Evolutionary conservation across 1,284 basidiomycete species (phyloP), one percentile per base, ranked within the genome.

Genomic region (Tetrapyrgos nigripes): DNA sequence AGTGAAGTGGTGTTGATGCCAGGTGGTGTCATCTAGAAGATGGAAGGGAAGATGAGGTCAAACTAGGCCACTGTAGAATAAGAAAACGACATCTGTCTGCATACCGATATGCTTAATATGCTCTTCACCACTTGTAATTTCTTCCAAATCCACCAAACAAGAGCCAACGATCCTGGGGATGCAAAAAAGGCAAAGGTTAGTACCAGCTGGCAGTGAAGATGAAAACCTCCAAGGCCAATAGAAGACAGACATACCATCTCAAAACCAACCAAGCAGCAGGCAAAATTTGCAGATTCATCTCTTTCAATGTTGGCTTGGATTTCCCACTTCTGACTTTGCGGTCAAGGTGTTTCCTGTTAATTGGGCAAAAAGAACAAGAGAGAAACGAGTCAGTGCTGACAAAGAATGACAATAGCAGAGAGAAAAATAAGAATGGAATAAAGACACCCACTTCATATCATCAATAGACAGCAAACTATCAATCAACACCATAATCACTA

Each of bases 151-250:
- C 1, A 86, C 84, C 0, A 85, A 87, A 66, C 85, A 88, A 14
- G 87, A 89, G 0, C 83, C 86, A 28, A 88, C 79, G 72, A 82
- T 83, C 85, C 85, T 86, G n/a, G n/a, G n/a, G n/a, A n/a, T n/a
- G n/a, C n/a, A n/a, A 58, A 2, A 46, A 31, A 27, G 40, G 8
- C 33, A 9, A 40, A 56, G 29, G 40, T 5, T 14, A 14, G 10
- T 14, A 17, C 21, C 33, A n/a, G n/a, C n/a, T n/a, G n/a, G 11
- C 46, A n/a, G 4, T 6, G 2, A 33, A 2, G 44, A 37, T 9
- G 24, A 33, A 31, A 48, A 13, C n/a, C n/a, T n/a, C n/a, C n/a
- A 6, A 23, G 14, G 17, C 14, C 14, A 52, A 14, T 21, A 33
- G n/a, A n/a, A n/a, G n/a, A n/a, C n/a, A n/a, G 44, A 67, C 73